Conservation (phyloP, 2,329 filamentous ascomycete species). For the Metarhizium album region DNA sequence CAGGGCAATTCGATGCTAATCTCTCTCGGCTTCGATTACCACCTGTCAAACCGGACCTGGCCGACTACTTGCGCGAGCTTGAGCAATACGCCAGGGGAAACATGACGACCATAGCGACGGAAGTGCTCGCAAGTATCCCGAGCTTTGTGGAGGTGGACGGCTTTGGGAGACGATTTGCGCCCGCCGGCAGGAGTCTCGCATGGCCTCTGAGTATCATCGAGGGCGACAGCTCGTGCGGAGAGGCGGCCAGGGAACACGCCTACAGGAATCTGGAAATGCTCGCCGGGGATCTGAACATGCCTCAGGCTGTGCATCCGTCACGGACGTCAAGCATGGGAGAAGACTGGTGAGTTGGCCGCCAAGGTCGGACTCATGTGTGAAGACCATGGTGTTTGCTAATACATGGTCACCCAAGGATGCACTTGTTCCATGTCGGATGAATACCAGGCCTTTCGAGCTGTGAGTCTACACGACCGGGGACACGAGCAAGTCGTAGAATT, state of each 20-base stretch:
- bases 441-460: background rate
- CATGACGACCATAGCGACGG: conserved; percentile 11
- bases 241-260: conserved; percentile 8
- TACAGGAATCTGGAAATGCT: conserved; percentile 11
- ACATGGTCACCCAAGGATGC: background rate
- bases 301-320: conserved; percentile 8
- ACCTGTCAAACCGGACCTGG: background rate
- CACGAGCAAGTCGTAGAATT: background rate
- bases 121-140: conserved; percentile 13
- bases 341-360: conserved; percentile 11
- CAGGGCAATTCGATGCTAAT: background rate
- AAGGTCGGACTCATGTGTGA: too few species aligned
- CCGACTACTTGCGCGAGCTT: conserved; percentile 3
- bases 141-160: conserved; percentile 8
- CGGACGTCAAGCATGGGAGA: conserved; percentile 4
- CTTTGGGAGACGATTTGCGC: conserved; percentile 8
- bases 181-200: conserved; percentile 13
- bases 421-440: background rate
- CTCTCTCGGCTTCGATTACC: background rate
- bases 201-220: conserved; percentile 16
- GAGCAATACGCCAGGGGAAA: conserved; percentile 5
- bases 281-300: conserved; percentile 12
- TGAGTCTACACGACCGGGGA: background rate
- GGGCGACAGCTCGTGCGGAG: conserved; percentile 4
- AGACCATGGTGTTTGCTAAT: background rate